These are phyloP conservation scores for Fragaria ananassa DNA, from an alignment of 306 rosid genomes.

Conservation along the genomic window DNA sequence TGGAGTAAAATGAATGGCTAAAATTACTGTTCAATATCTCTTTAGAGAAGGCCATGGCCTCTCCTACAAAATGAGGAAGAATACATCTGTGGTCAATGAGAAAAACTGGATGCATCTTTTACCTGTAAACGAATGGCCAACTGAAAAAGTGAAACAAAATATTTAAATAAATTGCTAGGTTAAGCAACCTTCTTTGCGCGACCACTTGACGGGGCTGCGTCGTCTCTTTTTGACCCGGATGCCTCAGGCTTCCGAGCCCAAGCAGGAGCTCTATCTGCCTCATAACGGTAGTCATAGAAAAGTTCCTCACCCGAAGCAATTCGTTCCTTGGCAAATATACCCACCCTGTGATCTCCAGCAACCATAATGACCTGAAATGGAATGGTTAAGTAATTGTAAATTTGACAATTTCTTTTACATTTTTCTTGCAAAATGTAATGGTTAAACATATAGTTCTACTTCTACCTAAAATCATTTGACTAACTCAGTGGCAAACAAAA, in stretches of 20 bases:
- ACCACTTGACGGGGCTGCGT: constrained; percentile 85
- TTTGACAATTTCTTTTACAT: neutral
- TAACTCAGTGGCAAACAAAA: constrained; percentile 2
- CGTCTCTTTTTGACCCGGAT: constrained; percentile 79
- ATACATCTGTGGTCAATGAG: constrained; percentile 44
- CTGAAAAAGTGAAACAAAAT: constrained; percentile 23
- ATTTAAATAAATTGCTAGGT: constrained; percentile 26
- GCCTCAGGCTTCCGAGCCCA: constrained; percentile 97
- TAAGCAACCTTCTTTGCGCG: constrained; percentile 97
- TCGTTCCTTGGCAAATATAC: constrained; percentile 96
- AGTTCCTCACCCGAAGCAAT: constrained; percentile 92
- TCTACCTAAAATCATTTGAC: neutral
- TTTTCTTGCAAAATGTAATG: neutral
- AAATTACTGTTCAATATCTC: constrained; percentile 28
- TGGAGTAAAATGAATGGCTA: constrained; percentile 39
- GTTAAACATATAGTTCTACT: neutral
- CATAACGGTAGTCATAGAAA: constrained; percentile 96
- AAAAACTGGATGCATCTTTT: constrained; percentile 36
- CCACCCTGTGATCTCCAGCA: constrained; percentile 98
- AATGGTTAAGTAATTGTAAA: neutral
- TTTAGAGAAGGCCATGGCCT: constrained; percentile 46
- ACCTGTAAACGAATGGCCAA: constrained; percentile 58
- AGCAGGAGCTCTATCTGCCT: constrained; percentile 96
- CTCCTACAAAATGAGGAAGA: constrained; percentile 47
- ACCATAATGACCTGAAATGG: constrained; percentile 91